Evolutionary conservation across 768 basidiomycete genomes (phyloP), one percentile per base, ranked within the genome.

Genomic region (Termitomyces eurrhizus): DNA sequence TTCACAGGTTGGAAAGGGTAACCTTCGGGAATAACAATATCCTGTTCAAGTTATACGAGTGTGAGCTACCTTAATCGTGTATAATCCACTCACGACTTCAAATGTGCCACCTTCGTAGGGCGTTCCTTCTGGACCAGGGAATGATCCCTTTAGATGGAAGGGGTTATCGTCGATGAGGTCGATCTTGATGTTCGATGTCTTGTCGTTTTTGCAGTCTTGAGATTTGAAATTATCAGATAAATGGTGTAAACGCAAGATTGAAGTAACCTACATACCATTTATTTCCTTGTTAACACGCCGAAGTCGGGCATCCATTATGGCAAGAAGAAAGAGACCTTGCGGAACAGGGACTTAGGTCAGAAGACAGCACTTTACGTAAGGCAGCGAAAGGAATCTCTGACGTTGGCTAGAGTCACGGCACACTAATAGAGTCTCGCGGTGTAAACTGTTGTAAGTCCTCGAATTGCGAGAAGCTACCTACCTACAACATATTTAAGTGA

Each of bases 251-350:
- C 36, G 45, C 29, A 69, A 16, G 14, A 42, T 53, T 49, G 36
- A 24, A 49, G 32, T 18, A 13, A 45, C 56, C 32, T n/a, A 21
- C 80, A 62, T 52, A 88, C 92, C 95, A 64, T 87, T 75, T 62
- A 98, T 97, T 78, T 98, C 95, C 77, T 96, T 97, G 75, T 93
- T 93, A 29, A 97, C 90, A 71, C 95, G 81, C 64, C 95, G 84
- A 51, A 94, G 83, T 60, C 95, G 82, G 58, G 95, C 94, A 70
- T 97, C 93, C 85, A 94, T 93, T 56, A 42, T 70, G 32, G 41
- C 51, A 14, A 60, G 35, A 58, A 26, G 49, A 57, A 56, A 57
- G 49, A 41, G 53, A 41, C 7, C 37, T 9, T 13, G 29, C n/a
- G 29, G 6, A 37, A 39, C 2, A 37, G 8, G 56, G 61, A 50